Conservation (phyloP, 2,329 filamentous ascomycete genomes). For the Microascus cirrosus region DNA sequence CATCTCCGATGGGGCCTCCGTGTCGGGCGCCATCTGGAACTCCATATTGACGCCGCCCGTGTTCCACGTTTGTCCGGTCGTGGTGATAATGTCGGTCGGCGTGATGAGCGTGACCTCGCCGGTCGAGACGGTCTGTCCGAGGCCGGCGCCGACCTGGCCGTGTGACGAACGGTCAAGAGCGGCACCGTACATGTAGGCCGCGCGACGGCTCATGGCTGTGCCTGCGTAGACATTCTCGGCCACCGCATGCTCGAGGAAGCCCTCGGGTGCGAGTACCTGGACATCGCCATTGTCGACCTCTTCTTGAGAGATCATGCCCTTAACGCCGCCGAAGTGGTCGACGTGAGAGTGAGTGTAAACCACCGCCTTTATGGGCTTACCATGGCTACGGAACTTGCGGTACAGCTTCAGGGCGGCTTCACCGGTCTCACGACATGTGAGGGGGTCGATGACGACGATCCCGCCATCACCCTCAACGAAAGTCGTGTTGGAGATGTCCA, state of each 20-base stretch:
- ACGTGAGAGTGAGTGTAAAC: slow-evolving; percentile 29
- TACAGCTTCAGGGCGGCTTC: slow-evolving; percentile 21
- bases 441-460: slow-evolving; percentile 25
- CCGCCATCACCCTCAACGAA: slow-evolving; percentile 23
- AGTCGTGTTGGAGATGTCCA: slow-evolving; percentile 28
- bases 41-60: slow-evolving; percentile 23
- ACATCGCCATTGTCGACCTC: slow-evolving; percentile 1
- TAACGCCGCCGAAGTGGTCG: slow-evolving; percentile 23
- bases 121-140: slow-evolving; percentile 20
- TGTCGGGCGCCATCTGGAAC: slow-evolving; percentile 27
- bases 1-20: slow-evolving; percentile 29
- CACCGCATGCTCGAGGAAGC: slow-evolving; percentile 24
- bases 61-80: slow-evolving; percentile 16
- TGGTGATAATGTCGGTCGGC: slow-evolving; percentile 18
- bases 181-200: slow-evolving; percentile 26
- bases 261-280: slow-evolving; percentile 21
- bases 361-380: slow-evolving; percentile 16
- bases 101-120: slow-evolving; percentile 20
- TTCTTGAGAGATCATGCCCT: slow-evolving; percentile 10
- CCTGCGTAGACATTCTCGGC: slow-evolving; percentile 27
- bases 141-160: slow-evolving; percentile 24
- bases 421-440: slow-evolving; percentile 23
- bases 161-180: slow-evolving; percentile 14
- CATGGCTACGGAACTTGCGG: slow-evolving; percentile 11
- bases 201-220: slow-evolving; percentile 23